phyloP scores from a whole-genome alignment of 495 filamentous ascomycete species.

The Bryoglossum gracile region DNA sequence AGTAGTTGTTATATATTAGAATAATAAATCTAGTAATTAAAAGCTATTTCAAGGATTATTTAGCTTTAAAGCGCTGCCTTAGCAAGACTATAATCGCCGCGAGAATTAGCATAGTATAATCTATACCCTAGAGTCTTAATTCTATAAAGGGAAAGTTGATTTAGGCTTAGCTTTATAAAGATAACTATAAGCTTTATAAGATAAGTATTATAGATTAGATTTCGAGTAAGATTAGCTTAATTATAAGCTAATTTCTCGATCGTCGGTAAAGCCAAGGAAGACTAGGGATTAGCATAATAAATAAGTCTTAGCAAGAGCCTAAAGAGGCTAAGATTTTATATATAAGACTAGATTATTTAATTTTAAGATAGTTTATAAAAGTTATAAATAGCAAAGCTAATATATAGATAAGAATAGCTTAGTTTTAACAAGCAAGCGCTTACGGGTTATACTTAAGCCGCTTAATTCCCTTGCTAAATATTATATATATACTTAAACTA shows the following conservation, averaged over 20 bases:
- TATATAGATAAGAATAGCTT: no score
- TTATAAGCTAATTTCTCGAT: conserved; percentile 20
- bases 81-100: conserved; percentile 4
- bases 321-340: conserved; percentile 5
- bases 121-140: conserved; percentile 9
- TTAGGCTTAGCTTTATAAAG: conserved; percentile 6
- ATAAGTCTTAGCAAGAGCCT: conserved; percentile 4
- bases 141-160: conserved; percentile 13
- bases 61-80: conserved; percentile 8
- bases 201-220: conserved; percentile 11
- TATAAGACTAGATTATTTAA: no score
- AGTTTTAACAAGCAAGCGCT: no score
- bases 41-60: no score
- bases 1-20: conserved; percentile 15
- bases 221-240: conserved; percentile 17
- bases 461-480: no score
- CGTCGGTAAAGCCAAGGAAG: conserved; percentile 14
- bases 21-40: conserved; percentile 9
- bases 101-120: conserved; percentile 8
- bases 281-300: conserved; percentile 9
- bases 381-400: no score
- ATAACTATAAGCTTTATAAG: conserved; percentile 3
- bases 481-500: no score
- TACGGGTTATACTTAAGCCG: background rate
- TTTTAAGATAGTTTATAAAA: conserved; percentile 10